Evolutionary conservation across 2,329 filamentous ascomycete genomes (phyloP), one percentile per base, ranked within the genome.

Genomic region (Xylariaceae sp.): DNA sequence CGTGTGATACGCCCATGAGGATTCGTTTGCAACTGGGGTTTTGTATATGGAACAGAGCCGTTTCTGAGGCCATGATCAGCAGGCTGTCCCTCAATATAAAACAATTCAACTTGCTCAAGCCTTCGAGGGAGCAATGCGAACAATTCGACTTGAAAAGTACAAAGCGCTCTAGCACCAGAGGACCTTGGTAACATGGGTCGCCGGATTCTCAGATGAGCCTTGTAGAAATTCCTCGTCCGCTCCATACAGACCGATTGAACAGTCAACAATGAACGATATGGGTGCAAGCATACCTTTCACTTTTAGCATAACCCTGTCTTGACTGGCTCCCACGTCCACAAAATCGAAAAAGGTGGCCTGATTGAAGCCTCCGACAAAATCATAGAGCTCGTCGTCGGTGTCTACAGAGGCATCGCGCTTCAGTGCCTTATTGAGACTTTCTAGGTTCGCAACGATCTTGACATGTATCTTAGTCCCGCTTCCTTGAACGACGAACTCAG

Each of bases 11-110:
- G 45, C 83, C 84, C 37, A 86, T 71, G 35, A 85, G 68, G 47
- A 86, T 73, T 60, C 83, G 78, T 63, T 78, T 81, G 72, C 83
- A 86, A 64, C 83, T 84, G 59, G 75, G 69, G 57, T 85, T 84
- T 60, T 74, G 73, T 46, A 86, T 69, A 66, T 86, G 76, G 76
- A 80, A 85, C 46, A 73, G 71, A 6, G 79, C 72, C 26, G 68
- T 72, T 66, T 81, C 80, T 81, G 58, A 41, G 26, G 3, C 30
- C n/a, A 19, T 0, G 27, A 30, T 61, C 45, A 55, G 57, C 56
- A 37, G 54, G 32, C 31, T 46, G 51, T 31, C 37, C 19, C 39
- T 26, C 11, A 31, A 5, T 41, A 48, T 47, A n/a, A 34, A 51
- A 19, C 11, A 34, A 11, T 26, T 51, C 29, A 3, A 30, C 27